phyloP scores from a whole-genome alignment of 805 yeast genomes.

The Clavispora carvajalis region DNA sequence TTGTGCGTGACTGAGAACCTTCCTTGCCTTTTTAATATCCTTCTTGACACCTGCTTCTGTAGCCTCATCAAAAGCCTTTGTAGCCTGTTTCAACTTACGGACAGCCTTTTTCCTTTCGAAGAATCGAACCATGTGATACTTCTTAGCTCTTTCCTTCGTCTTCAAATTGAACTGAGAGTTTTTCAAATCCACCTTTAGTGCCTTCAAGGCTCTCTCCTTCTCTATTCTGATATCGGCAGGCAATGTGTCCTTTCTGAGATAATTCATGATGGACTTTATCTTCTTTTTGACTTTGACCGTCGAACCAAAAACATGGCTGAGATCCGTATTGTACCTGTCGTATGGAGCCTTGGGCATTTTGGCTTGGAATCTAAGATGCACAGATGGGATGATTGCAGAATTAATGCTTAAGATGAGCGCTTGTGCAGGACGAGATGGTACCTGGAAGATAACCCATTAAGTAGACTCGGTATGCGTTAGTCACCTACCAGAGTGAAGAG shows the following conservation, averaged over 20 bases:
- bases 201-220: constrained; percentile 71
- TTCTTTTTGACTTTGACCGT: constrained; percentile 56
- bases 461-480: no score
- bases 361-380: not conserved
- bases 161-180: constrained; percentile 40
- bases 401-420: not conserved
- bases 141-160: constrained; percentile 52
- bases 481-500: no score
- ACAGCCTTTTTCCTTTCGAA: constrained; percentile 85
- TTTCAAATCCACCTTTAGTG: constrained; percentile 54
- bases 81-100: constrained; percentile 57
- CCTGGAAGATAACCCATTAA: no score
- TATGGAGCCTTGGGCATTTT: constrained; percentile 5
- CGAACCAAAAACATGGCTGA: constrained; percentile 15
- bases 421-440: not conserved
- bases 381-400: not conserved
- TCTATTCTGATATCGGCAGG: constrained; percentile 63
- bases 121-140: constrained; percentile 90
- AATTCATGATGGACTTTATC: constrained; percentile 79
- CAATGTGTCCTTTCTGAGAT: constrained; percentile 53
- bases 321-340: constrained; percentile 11
- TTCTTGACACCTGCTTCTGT: constrained; percentile 29
- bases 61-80: constrained; percentile 32
- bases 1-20: constrained; percentile 50
- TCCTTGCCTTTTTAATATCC: constrained; percentile 41